A percentile compares a stretch with the other conserved stretches of the same genome.
Evolutionary conservation across 345 rosid species (phyloP).

Genomic region (Rhodomyrtus tomentosa): DNA sequence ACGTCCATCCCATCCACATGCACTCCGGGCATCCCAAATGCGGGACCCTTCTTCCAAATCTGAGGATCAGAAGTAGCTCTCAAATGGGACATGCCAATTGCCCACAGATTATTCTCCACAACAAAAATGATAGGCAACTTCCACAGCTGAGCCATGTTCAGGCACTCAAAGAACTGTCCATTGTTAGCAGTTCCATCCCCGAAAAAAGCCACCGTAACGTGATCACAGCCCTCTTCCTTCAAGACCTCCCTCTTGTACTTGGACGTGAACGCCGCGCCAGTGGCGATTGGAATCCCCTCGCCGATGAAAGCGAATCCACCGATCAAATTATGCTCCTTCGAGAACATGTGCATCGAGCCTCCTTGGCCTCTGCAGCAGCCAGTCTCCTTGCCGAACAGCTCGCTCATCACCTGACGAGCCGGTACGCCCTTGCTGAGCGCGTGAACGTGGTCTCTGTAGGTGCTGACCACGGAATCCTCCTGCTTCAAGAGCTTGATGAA

Average conservation of each 20-base stretch:
- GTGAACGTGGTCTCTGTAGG: conserved; percentile 52
- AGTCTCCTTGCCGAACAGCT: conserved; percentile 52
- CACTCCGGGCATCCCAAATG: conserved; percentile 53
- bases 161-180: conserved; percentile 58
- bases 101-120: conserved; percentile 63
- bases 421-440: conserved; percentile 49
- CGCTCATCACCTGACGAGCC: conserved; percentile 51
- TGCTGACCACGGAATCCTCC: conserved; percentile 38
- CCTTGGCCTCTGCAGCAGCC: conserved; percentile 59
- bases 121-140: conserved; percentile 56
- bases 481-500: conserved; percentile 41
- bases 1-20: conserved; percentile 66
- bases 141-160: conserved; percentile 59
- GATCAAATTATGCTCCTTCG: conserved; percentile 44
- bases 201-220: conserved; percentile 44
- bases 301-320: conserved; percentile 64
- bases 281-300: conserved; percentile 51
- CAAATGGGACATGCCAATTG: conserved; percentile 53
- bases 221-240: conserved; percentile 27
- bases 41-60: conserved; percentile 57
- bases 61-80: conserved; percentile 56
- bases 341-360: conserved; percentile 61
- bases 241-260: conserved; percentile 40
- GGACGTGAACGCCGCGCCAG: conserved; percentile 45
- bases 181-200: conserved; percentile 57